Evolutionary conservation across 306 rosid species (phyloP).

Genomic region (Vigna angularis): DNA sequence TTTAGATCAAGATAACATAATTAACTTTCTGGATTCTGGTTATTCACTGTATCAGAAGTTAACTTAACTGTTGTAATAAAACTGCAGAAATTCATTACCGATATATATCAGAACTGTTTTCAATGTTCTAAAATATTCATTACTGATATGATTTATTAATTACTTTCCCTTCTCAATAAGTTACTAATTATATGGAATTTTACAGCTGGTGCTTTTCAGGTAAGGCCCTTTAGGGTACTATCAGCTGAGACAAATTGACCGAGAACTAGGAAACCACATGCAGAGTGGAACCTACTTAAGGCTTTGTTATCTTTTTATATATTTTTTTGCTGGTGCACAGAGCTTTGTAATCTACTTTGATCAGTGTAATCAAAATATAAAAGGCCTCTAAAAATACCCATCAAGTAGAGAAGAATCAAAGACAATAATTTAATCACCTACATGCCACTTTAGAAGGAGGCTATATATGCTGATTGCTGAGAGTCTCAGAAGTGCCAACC

Average conservation of each 20-base stretch:
- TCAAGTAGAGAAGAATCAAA: conserved; percentile 44
- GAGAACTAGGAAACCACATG: conserved; percentile 67
- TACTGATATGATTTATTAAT: no score
- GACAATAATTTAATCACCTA: conserved; percentile 39
- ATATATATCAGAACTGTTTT: no score
- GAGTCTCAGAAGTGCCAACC: conserved; percentile 43
- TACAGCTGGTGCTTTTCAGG: conserved; percentile 59
- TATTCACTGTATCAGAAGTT: conserved; percentile 7
- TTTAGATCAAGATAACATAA: conserved; percentile 22
- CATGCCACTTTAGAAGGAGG: conserved; percentile 41
- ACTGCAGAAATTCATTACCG: background rate
- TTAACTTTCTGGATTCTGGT: conserved; percentile 3
- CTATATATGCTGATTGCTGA: conserved; percentile 46
- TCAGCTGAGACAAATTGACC: conserved; percentile 59
- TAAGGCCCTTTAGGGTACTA: conserved; percentile 50
- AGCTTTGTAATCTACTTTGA: conserved; percentile 44
- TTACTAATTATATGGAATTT: conserved; percentile 47
- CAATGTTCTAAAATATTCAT: no score
- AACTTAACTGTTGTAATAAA: background rate
- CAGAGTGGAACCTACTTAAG: conserved; percentile 60
- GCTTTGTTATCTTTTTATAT: conserved; percentile 33
- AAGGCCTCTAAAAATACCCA: conserved; percentile 33
- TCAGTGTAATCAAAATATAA: conserved; percentile 47
- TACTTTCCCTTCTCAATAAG: conserved; percentile 44
- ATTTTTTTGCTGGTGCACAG: background rate